Evolutionary conservation across 495 filamentous ascomycete species (phyloP).

Genomic region (Trichoderma erinaceum): DNA sequence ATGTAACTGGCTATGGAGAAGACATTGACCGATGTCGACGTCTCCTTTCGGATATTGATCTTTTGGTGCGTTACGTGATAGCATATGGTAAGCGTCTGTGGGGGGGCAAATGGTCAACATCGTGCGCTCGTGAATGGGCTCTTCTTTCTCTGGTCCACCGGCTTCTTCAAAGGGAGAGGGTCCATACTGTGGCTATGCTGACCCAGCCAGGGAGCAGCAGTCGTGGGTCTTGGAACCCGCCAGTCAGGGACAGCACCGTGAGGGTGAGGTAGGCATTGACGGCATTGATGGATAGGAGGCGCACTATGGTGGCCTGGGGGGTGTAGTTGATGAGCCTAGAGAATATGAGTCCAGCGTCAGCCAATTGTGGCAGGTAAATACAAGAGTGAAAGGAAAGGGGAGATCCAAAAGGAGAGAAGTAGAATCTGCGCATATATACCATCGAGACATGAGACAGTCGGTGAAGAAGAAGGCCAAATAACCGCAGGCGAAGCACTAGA

Average conservation of each 20-base stretch:
- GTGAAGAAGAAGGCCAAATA: slow-evolving; percentile 88
- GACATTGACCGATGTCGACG: slow-evolving; percentile 66
- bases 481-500: slow-evolving; percentile 66
- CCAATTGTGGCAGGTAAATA: background rate
- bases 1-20: slow-evolving; percentile 71
- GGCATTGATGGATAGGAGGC: slow-evolving; percentile 71
- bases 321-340: slow-evolving; percentile 80
- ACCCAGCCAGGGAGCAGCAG: slow-evolving; percentile 83
- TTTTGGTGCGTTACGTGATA: slow-evolving; percentile 80
- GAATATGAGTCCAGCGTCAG: background rate
- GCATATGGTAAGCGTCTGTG: slow-evolving; percentile 64
- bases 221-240: slow-evolving; percentile 66
- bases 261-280: slow-evolving; percentile 77
- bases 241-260: slow-evolving; percentile 69
- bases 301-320: slow-evolving; percentile 75
- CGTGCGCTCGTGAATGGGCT: background rate
- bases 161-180: background rate
- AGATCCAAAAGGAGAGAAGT: slow-evolving; percentile 14
- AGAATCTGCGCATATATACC: slow-evolving; percentile 40
- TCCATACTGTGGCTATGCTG: slow-evolving; percentile 66
- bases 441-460: slow-evolving; percentile 87
- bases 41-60: slow-evolving; percentile 76
- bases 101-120: slow-evolving; percentile 9
- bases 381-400: background rate
- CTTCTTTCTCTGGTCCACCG: background rate